Base-by-base conservation (phyloP, 148 eudicot species). In the Rhododendron griersonianum region DNA sequence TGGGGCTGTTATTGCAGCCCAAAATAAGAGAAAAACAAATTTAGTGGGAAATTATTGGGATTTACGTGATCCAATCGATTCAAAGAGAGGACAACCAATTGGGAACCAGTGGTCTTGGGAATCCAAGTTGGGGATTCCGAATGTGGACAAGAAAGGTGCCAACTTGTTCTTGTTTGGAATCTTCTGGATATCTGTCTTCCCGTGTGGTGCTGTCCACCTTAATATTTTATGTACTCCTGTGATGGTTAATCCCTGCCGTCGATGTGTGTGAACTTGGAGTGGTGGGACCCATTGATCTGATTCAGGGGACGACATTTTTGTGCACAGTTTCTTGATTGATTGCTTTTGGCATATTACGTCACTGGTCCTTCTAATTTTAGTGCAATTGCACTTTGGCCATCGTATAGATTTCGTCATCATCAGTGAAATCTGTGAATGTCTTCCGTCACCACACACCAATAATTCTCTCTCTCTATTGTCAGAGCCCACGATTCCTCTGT, bases 141-240 rank as follows among this genome's bases (percentile, higher is more conserved):
- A 39, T 63, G 23, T 11, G 30, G 82, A 85, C 69, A 79, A 79
- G 57, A 21, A 14, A 18, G 23, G 3, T 10, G 50, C 45, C 82
- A 41, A 78, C 65, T 78, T 55, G 86, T 23, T 76, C 37, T 76
- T 84, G 19, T 48, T 82, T 63, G 75, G 84, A 61, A 47, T 39
- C 73, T 59, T 82, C 53, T n/a, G 76, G n/a, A 65, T 16, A 30
- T 33, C 4, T 33, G 7, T 15, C 45, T 45, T 28, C 39, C 2
- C 59, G 15, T 83, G 61, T 25, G 11, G 28, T 47, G 33, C 53
- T 3, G 53, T 18, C 78, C 45, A 83, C 79, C 37, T 13, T 8
- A 28, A 45, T 14, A 23, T 41, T 67, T 28, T 67, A 25, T 11
- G 48, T 21, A 10, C 48, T 11, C 44, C 25, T 19, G 15, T 48